Conservation (phyloP, 768 basidiomycete genomes). For the Xerocomellus intermedius region DNA sequence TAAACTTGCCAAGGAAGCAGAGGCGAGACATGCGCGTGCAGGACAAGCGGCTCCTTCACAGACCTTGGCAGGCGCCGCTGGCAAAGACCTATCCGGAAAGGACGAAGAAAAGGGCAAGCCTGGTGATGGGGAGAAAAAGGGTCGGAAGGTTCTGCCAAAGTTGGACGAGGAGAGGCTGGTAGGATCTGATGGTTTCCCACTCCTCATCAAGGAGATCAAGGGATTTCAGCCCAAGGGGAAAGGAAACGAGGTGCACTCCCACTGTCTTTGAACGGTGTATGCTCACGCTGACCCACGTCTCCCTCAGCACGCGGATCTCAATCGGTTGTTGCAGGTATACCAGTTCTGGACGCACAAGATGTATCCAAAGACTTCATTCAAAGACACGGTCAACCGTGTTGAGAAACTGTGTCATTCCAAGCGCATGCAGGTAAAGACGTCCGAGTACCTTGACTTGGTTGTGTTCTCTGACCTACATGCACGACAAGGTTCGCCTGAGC, state of each 20-base stretch:
- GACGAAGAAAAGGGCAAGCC: conserved; percentile 9
- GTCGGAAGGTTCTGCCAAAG: conserved; percentile 42
- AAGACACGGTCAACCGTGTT: conserved; percentile 79
- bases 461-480: conserved; percentile 6
- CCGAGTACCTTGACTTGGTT: neutral
- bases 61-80: conserved; percentile 37
- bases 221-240: conserved; percentile 82
- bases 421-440: conserved; percentile 70
- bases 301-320: conserved; percentile 73
- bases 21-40: conserved; percentile 40
- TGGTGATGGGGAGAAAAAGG: conserved; percentile 29
- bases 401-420: conserved; percentile 88
- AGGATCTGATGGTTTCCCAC: conserved; percentile 74
- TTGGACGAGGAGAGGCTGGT: conserved; percentile 78
- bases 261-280: neutral
- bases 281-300: neutral
- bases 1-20: conserved; percentile 53
- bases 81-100: conserved; percentile 1
- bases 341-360: conserved; percentile 95
- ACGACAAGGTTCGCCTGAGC: conserved; percentile 59
- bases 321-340: conserved; percentile 76
- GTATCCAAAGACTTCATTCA: conserved; percentile 86
- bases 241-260: conserved; percentile 74
- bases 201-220: conserved; percentile 73
- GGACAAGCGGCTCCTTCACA: conserved; percentile 39